Percentiles rank a stretch among this genome's conserved stretches.
Evolutionary conservation across 106 monocot genomes (phyloP).

Genomic region (Dendrobium nobile): DNA sequence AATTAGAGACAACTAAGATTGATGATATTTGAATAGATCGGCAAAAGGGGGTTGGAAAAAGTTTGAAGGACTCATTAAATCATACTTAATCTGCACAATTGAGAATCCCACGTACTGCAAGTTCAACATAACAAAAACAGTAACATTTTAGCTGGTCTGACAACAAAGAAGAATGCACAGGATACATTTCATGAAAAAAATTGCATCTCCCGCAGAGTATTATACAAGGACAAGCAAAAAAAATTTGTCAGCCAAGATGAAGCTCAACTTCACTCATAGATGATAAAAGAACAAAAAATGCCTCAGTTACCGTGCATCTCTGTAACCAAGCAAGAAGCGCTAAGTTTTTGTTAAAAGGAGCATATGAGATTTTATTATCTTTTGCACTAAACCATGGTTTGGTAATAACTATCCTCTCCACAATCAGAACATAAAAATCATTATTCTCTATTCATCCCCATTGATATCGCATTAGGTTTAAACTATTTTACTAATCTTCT

Average conservation of each 20-base stretch:
- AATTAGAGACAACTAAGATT: not conserved
- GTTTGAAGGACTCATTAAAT: not conserved
- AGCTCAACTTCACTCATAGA: not conserved
- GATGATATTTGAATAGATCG: not conserved
- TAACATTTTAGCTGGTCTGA: not conserved
- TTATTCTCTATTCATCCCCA: not conserved
- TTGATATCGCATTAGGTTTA: not conserved
- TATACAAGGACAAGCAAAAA: not conserved
- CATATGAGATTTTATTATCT: not conserved
- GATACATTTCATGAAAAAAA: not conserved
- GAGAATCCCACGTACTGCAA: conserved; percentile 7
- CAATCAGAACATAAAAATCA: not conserved
- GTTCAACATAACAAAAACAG: conserved; percentile 3
- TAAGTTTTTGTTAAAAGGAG: not conserved
- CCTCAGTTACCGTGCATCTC: not conserved
- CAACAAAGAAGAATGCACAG: not conserved
- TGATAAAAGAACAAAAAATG: not conserved
- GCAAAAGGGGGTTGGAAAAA: not conserved
- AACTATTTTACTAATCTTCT: not conserved
- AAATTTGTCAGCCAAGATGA: not conserved
- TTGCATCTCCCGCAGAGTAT: not conserved
- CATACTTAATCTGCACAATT: conserved; percentile 1
- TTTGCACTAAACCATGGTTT: not conserved
- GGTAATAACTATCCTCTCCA: not conserved
- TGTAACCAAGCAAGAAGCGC: not conserved